phyloP scores from a whole-genome alignment of 2,329 filamentous ascomycete species.

The Pleoardoris graminearum region DNA sequence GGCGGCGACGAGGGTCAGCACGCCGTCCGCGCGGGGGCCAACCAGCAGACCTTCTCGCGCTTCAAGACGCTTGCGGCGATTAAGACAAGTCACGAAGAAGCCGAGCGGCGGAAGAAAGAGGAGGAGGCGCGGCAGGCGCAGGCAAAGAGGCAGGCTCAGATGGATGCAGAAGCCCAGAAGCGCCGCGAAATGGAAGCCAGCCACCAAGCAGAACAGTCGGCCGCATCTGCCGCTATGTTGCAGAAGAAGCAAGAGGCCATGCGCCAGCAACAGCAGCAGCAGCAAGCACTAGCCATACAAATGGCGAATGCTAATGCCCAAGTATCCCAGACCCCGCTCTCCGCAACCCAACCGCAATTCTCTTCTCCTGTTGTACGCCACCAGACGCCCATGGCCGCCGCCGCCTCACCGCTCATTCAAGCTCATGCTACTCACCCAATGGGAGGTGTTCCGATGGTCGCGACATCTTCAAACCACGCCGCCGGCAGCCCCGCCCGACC shows the following conservation, averaged over 20 bases:
- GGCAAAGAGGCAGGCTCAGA: conserved; percentile 47
- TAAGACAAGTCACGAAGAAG: conserved; percentile 74
- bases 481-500: conserved; percentile 45
- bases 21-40: conserved; percentile 61
- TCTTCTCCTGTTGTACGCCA: conserved; percentile 64
- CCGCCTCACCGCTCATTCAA: conserved; percentile 49
- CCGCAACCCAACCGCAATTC: conserved; percentile 61
- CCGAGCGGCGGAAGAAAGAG: conserved; percentile 56
- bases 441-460: conserved; percentile 52
- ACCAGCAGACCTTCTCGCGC: conserved; percentile 85
- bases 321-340: conserved; percentile 53
- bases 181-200: conserved; percentile 38
- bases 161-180: conserved; percentile 41
- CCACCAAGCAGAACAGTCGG: conserved; percentile 28
- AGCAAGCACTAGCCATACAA: conserved; percentile 39
- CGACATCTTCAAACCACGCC: conserved; percentile 43
- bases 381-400: conserved; percentile 49
- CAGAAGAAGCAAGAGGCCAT: conserved; percentile 38
- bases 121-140: conserved; percentile 52
- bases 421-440: conserved; percentile 40
- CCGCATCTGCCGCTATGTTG: conserved; percentile 17
- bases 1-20: conserved; percentile 69
- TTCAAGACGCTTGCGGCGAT: conserved; percentile 93
- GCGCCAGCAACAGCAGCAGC: conserved; percentile 56
- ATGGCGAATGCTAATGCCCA: conserved; percentile 30